Percentiles rank a stretch among this genome's conserved stretches.
Conservation (phyloP, 164 flowering plant genomes). For the Aristolochia fimbriata region DNA sequence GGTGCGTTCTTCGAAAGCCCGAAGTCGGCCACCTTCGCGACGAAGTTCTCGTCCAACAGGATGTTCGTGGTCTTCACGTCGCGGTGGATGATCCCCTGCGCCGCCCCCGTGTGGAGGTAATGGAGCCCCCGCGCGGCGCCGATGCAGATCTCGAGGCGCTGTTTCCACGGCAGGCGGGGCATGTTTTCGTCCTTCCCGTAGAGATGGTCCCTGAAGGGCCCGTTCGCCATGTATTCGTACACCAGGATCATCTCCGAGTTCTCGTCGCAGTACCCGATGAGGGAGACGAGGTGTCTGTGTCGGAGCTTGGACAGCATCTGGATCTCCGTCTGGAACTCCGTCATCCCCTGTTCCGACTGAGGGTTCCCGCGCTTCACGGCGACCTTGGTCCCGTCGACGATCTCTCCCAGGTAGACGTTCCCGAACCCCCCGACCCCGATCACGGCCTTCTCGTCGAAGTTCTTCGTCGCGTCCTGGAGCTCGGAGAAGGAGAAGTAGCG, state of each 20-base stretch:
- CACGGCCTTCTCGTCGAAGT: conserved; percentile 63
- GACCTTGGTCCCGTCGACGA: conserved; percentile 54
- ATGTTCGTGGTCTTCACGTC: conserved; percentile 93
- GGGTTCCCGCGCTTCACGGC: conserved; percentile 73
- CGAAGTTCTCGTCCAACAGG: conserved; percentile 67
- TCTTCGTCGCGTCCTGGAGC: conserved; percentile 48
- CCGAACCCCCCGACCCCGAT: conserved; percentile 92
- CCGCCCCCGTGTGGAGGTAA: conserved; percentile 85
- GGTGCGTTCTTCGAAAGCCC: conserved; percentile 73
- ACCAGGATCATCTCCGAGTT: conserved; percentile 77
- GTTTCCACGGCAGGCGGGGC: conserved; percentile 59
- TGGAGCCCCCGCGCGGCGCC: conserved; percentile 84
- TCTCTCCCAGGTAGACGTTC: conserved; percentile 60
- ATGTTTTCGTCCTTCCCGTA: conserved; percentile 37
- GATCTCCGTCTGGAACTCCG: conserved; percentile 79
- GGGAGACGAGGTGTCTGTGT: conserved; percentile 77
- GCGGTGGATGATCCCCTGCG: conserved; percentile 83
- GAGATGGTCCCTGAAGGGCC: conserved; percentile 70
- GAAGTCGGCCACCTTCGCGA: conserved; percentile 76
- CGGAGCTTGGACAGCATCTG: conserved; percentile 76
- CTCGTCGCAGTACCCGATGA: conserved; percentile 81
- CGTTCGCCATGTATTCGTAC: conserved; percentile 83
- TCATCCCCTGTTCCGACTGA: conserved; percentile 68
- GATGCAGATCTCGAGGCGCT: conserved; percentile 72
- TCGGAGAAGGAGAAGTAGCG: conserved; percentile 47